Evolutionary conservation across 352 stramenopile species (phyloP).

Genomic region (Phytophthora sp.): DNA sequence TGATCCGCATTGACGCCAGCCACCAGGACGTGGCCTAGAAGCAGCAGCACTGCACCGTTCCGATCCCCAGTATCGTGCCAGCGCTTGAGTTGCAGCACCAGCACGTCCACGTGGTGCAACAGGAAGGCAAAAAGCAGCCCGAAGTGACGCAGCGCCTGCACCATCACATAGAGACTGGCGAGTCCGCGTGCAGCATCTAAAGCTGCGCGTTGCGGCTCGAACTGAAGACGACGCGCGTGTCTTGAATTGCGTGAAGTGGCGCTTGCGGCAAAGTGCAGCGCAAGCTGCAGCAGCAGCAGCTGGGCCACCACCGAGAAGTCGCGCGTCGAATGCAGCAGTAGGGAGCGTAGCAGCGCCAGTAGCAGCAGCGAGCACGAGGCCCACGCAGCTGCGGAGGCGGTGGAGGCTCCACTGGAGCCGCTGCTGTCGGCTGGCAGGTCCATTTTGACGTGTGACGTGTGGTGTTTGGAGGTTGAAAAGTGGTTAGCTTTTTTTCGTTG

Average conservation of each 20-base stretch:
- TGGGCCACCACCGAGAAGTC: conserved; percentile 44
- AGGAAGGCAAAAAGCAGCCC: conserved; percentile 77
- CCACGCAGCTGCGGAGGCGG: neutral
- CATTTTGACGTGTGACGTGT: conserved; percentile 19
- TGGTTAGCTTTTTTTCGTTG: neutral
- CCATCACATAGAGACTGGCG: conserved; percentile 51
- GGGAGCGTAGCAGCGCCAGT: conserved; percentile 22
- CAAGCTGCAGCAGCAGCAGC: conserved; percentile 38
- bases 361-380: conserved; percentile 20
- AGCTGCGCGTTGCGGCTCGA: conserved; percentile 25
- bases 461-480: neutral
- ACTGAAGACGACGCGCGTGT: neutral
- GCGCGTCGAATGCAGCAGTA: conserved; percentile 30
- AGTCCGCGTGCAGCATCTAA: conserved; percentile 49
- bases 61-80: conserved; percentile 16
- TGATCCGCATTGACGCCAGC: conserved; percentile 65
- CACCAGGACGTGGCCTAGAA: conserved; percentile 61
- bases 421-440: conserved; percentile 26
- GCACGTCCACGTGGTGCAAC: conserved; percentile 53
- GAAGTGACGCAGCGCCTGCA: conserved; percentile 70
- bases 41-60: conserved; percentile 42
- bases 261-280: conserved; percentile 16
- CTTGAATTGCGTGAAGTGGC: conserved; percentile 14
- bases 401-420: neutral
- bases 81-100: conserved; percentile 57